Conservation (phyloP, 495 filamentous ascomycete genomes). For the Penicillium flavigenum region DNA sequence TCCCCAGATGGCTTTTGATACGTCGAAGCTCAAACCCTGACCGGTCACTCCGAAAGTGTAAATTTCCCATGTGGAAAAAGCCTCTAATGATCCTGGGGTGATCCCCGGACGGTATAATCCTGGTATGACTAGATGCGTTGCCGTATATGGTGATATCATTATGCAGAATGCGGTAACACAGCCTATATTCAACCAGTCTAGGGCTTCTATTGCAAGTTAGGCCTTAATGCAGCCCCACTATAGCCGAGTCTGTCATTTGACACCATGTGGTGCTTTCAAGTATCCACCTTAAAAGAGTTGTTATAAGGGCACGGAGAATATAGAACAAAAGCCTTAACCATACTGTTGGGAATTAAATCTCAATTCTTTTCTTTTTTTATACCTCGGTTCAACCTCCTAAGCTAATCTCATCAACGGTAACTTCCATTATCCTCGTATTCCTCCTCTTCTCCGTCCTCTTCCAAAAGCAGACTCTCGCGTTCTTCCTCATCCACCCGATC, state of each 20-base stretch:
- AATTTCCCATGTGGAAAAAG: not conserved
- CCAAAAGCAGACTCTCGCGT: slow-evolving; percentile 33
- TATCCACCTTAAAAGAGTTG: not conserved
- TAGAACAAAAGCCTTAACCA: not conserved
- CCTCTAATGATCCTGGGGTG: too few species aligned
- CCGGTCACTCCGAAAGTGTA: not conserved
- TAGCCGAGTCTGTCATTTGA: not conserved
- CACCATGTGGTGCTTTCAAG: not conserved
- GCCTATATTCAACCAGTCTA: too few species aligned
- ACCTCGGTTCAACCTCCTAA: not conserved
- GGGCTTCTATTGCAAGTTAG: too few species aligned
- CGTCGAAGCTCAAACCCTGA: not conserved
- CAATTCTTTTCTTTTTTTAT: not conserved
- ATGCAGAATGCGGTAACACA: too few species aligned
- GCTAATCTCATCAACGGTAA: not conserved
- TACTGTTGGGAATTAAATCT: not conserved
- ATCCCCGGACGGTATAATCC: too few species aligned
- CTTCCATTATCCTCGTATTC: slow-evolving; percentile 13
- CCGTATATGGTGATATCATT: too few species aligned
- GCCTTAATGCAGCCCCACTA: too few species aligned
- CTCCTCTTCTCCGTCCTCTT: slow-evolving; percentile 32
- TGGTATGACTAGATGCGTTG: too few species aligned
- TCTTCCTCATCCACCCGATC: slow-evolving; percentile 28
- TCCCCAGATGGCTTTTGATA: not conserved
- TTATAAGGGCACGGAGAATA: not conserved